Evolutionary conservation across 2,329 filamentous ascomycete species (phyloP).

Genomic region (Exserohilum turcica): DNA sequence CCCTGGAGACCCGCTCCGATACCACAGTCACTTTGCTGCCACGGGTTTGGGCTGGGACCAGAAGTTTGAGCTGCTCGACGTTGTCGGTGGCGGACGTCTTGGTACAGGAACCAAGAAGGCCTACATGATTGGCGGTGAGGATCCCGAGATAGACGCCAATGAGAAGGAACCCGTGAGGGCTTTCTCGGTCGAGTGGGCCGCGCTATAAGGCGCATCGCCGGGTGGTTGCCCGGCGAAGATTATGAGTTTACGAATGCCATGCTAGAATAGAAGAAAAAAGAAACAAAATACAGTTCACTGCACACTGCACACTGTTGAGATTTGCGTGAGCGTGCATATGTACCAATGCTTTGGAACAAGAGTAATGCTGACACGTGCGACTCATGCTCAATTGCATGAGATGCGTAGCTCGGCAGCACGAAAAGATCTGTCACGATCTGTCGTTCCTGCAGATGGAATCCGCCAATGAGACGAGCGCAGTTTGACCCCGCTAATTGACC

Average conservation of each 20-base stretch:
- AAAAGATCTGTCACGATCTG: neutral
- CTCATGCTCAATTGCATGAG: too few relatives aligned
- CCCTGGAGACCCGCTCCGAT: conserved; percentile 90
- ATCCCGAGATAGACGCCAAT: conserved; percentile 26
- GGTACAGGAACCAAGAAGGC: conserved; percentile 97
- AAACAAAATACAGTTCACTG: neutral
- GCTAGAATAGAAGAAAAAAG: conserved; percentile 9
- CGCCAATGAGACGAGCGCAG: conserved; percentile 13
- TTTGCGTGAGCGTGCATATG: neutral
- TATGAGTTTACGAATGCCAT: conserved; percentile 14
- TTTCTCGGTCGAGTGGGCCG: conserved; percentile 92
- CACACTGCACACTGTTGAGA: neutral
- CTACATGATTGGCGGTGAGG: conserved; percentile 78
- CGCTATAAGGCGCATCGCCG: conserved; percentile 63
- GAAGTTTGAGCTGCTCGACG: conserved; percentile 79
- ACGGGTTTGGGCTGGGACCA: conserved; percentile 87
- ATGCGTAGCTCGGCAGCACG: too few relatives aligned
- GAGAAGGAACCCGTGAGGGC: conserved; percentile 61
- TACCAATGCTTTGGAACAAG: too few relatives aligned
- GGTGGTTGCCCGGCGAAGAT: neutral
- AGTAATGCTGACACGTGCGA: neutral
- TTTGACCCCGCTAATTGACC: conserved; percentile 23
- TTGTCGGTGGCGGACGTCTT: conserved; percentile 83
- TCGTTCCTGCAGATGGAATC: conserved; percentile 4
- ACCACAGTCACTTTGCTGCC: conserved; percentile 92